Evolutionary conservation across 495 filamentous ascomycete genomes (phyloP), one percentile per base, ranked within the genome.

Genomic region (Tuber brumale): DNA sequence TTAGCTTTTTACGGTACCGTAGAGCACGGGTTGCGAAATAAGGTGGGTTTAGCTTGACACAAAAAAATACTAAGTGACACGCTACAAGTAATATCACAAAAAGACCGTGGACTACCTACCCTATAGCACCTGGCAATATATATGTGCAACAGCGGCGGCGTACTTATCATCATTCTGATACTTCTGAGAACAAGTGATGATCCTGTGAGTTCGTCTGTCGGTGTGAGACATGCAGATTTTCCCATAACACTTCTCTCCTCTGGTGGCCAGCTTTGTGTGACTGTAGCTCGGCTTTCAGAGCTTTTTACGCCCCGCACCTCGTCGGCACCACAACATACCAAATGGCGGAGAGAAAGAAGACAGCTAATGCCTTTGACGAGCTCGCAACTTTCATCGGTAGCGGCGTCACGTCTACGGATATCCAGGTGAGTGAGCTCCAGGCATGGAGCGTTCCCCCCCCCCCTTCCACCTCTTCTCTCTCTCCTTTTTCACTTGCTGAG

Each of bases 71-170:
- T 8, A 66, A 66, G 57, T 27, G 57, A 66, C 57, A 66, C n/a
- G n/a, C n/a, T 42, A 42, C 41, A 42, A 42, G 41, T 31, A 66
- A 66, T 66, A 66, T 66, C n/a, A 66, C 3, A 66, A 66, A 66
- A 66, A 66, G 3, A 1, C 57, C 10, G 57, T 66, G 57, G 57
- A 66, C 57, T 31, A 31, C 57, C 27, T 66, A 66, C 57, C 57
- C 57, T 31, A 66, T 66, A 66, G 57, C 27, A 10, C 57, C 57
- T 66, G 57, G 57, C n/a, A 66, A 66, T 66, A 66, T 66, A 66
- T 66, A 66, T 66, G 57, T 66, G 57, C 57, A 66, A 66, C n/a
- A n/a, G 57, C 57, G 57, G 57, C 57, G 57, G 57, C 57, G 57
- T 66, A 66, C 27, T 66, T 66, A 66, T 66, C 57, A 66, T 66